Conservation (phyloP, 1,139 yeast genomes). For the Lodderomyces metapsilosis region DNA sequence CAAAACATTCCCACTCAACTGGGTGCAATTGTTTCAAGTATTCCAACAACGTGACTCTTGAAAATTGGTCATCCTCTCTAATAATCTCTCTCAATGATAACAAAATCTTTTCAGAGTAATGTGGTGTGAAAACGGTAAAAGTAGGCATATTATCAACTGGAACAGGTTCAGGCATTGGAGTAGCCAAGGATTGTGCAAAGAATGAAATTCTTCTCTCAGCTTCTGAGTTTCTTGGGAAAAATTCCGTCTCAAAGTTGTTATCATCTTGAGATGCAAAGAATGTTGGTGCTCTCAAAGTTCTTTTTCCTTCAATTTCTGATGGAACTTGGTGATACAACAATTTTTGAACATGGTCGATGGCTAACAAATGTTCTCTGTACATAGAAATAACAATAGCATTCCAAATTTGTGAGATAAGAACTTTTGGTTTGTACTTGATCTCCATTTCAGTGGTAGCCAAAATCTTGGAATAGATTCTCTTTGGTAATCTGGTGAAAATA, state of each 20-base stretch:
- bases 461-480: conserved; percentile 96
- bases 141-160: conserved; percentile 99
- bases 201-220: conserved; percentile 99
- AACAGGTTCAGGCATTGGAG: conserved; percentile 97
- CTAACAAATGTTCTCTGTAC: conserved; percentile 97
- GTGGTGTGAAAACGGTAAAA: conserved; percentile 96
- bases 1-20: conserved; percentile 99
- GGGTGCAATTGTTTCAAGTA: conserved; percentile 97
- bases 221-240: conserved; percentile 93
- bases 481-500: conserved; percentile 94
- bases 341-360: conserved; percentile 97
- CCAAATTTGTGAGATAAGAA: conserved; percentile 97
- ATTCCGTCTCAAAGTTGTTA: conserved; percentile 90
- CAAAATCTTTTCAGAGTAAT: conserved; percentile 94
- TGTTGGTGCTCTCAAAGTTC: conserved; percentile 98
- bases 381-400: conserved; percentile 96
- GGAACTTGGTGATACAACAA: conserved; percentile 97
- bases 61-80: conserved; percentile 97
- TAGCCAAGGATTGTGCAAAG: conserved; percentile 97
- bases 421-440: conserved; percentile 97
- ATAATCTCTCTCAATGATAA: conserved; percentile 94
- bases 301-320: conserved; percentile 93
- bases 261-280: conserved; percentile 98
- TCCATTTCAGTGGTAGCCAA: conserved; percentile 99
- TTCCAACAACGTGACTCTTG: conserved; percentile 93